Evolutionary conservation across 495 filamentous ascomycete genomes (phyloP).

Genomic region (Neurospora pannonica): DNA sequence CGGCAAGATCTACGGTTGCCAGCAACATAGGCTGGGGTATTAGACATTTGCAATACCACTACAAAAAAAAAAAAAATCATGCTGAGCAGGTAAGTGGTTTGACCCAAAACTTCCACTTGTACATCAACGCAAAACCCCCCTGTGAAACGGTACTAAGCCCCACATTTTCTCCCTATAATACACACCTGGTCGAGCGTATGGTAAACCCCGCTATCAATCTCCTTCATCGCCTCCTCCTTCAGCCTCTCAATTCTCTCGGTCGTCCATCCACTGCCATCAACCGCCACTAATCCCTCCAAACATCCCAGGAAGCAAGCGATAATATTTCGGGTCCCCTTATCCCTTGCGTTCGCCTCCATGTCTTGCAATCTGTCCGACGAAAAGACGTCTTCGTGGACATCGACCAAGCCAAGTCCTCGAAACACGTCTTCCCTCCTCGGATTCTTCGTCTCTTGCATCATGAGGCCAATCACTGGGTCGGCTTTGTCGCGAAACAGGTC

Average conservation of each 20-base stretch:
- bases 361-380: constrained; percentile 11
- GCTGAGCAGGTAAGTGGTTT: no score
- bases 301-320: constrained; percentile 10
- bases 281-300: constrained; percentile 7
- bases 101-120: no score
- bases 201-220: constrained; percentile 8
- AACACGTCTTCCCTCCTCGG: constrained; percentile 1
- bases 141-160: background rate
- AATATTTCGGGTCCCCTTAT: constrained; percentile 9
- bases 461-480: constrained; percentile 5
- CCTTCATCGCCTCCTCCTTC: constrained; percentile 4
- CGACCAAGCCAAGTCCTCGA: constrained; percentile 1
- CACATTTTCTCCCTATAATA: constrained; percentile 4
- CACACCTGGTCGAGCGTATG: constrained; percentile 14
- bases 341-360: background rate
- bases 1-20: background rate
- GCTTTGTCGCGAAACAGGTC: background rate
- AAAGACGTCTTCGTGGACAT: constrained; percentile 14
- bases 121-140: no score
- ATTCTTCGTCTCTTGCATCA: constrained; percentile 4
- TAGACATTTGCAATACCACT: background rate
- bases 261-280: constrained; percentile 10
- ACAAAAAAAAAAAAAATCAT: background rate
- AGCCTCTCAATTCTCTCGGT: constrained; percentile 4
- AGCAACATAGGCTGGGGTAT: background rate